Conservation (phyloP, 805 yeast genomes). For the Candida broadrunensis region DNA sequence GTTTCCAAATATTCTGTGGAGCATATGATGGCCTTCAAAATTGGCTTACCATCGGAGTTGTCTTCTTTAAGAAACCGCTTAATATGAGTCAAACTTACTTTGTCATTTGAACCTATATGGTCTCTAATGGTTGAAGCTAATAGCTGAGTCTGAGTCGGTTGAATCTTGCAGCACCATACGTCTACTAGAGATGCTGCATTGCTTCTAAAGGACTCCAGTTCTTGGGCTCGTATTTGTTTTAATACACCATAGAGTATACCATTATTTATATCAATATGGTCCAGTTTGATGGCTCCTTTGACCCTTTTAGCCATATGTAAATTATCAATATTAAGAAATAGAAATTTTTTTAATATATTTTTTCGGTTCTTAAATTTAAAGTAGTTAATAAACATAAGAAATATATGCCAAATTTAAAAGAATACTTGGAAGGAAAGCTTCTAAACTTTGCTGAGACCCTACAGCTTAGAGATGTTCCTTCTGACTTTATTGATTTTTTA, state of each 20-base stretch:
- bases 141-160: constrained; percentile 30
- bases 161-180: constrained; percentile 50
- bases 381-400: no score
- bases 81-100: constrained; percentile 36
- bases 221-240: constrained; percentile 40
- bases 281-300: not conserved
- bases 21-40: constrained; percentile 46
- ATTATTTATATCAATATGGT: constrained; percentile 43
- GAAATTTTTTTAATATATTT: no score
- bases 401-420: not conserved
- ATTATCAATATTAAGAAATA: no score
- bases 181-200: constrained; percentile 24
- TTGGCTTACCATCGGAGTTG: not conserved
- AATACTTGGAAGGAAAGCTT: not conserved
- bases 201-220: constrained; percentile 10
- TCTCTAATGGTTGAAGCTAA: constrained; percentile 24
- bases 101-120: constrained; percentile 23
- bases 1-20: constrained; percentile 30
- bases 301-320: not conserved
- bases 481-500: constrained; percentile 1
- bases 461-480: not conserved
- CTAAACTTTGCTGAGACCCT: not conserved
- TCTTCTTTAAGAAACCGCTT: constrained; percentile 51
- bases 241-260: constrained; percentile 45
- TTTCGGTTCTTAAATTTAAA: no score